Conservation (phyloP, 495 filamentous ascomycete species). For the Massariosphaeria phaeospora region DNA sequence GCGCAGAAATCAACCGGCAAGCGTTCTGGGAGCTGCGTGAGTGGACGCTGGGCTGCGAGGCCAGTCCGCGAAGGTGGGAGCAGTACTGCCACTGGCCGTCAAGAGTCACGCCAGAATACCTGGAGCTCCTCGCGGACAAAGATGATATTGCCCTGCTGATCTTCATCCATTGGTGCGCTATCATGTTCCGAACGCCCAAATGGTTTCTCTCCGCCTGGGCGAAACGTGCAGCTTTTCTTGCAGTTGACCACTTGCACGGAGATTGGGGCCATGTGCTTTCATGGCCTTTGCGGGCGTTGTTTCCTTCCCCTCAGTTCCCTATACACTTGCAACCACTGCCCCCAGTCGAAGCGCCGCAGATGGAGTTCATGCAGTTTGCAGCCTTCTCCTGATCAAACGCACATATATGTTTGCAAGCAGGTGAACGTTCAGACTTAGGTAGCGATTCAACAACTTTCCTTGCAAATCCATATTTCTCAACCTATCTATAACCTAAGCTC, state of each 20-base stretch:
- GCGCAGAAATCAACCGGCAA: slow-evolving; percentile 6
- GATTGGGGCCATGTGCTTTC: slow-evolving; percentile 3
- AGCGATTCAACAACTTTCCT: too few species aligned
- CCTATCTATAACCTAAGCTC: not conserved
- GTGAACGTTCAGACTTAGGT: too few species aligned
- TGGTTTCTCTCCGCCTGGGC: slow-evolving; percentile 5
- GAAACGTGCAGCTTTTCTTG: not conserved
- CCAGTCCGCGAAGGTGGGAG: not conserved
- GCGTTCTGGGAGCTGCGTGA: slow-evolving; percentile 9
- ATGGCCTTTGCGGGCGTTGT: slow-evolving; percentile 2
- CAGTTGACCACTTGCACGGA: not conserved
- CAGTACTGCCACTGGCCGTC: slow-evolving; percentile 8
- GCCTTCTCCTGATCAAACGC: too few species aligned
- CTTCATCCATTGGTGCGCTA: slow-evolving; percentile 14
- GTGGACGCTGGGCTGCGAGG: slow-evolving; percentile 6
- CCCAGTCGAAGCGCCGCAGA: too few species aligned
- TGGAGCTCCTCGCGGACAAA: slow-evolving; percentile 1
- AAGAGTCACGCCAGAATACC: not conserved
- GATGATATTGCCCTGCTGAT: slow-evolving; percentile 23
- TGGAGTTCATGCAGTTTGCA: too few species aligned
- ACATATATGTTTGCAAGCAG: too few species aligned
- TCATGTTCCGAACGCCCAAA: slow-evolving; percentile 2
- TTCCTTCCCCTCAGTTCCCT: not conserved
- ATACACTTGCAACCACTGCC: too few species aligned
- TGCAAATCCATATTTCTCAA: too few species aligned